Base-by-base conservation (phyloP, 2,329 filamentous ascomycete species). In the Xylariomycetidae sp. region DNA sequence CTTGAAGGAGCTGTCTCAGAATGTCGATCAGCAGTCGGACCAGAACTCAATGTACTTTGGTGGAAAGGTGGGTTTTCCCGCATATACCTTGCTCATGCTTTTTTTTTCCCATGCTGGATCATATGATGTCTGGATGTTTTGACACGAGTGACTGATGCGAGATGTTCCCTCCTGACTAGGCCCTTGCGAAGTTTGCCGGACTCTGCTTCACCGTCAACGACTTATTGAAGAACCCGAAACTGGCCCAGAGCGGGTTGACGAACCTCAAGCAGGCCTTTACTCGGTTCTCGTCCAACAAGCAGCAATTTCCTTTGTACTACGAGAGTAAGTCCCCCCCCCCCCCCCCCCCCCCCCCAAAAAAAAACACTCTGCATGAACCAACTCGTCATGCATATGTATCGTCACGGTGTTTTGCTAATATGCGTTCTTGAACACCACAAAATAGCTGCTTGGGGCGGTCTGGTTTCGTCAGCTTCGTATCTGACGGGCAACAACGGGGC, bases 41-140 rank as follows among this genome's bases (percentile, higher is more conserved):
- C 66, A 86, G 22, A 76, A 90, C 54, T 94, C 88, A 23, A 89
- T 95, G 79, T 97, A 97, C 61, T 96, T 83, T 59, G 85, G 85
- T 47, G 92, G 92, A 48, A 97, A 90, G 69, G 83, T 74, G 58
- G 40, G 9, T 18, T n/a, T n/a, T n/a, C n/a, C n/a, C n/a, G n/a
- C n/a, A n/a, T n/a, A n/a, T n/a, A n/a, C n/a, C n/a, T n/a, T n/a
- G n/a, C n/a, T n/a, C n/a, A n/a, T n/a, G n/a, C n/a, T n/a, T n/a
- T n/a, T n/a, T n/a, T n/a, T n/a, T n/a, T n/a, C n/a, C n/a, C n/a
- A 23, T 23, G 20, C n/a, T 23, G 20, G 20, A 23, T 8, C n/a
- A 8, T 23, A 23, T 23, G n/a, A 23, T 23, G 8, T 23, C n/a
- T 8, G n/a, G 8, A 23, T 23, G 20, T 6, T 10, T 16, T 44